Percentiles rank a stretch among this genome's conserved stretches.
Evolutionary conservation across 177 flowering plant genomes (phyloP).

Genomic region (Tripterygium wilfordii): DNA sequence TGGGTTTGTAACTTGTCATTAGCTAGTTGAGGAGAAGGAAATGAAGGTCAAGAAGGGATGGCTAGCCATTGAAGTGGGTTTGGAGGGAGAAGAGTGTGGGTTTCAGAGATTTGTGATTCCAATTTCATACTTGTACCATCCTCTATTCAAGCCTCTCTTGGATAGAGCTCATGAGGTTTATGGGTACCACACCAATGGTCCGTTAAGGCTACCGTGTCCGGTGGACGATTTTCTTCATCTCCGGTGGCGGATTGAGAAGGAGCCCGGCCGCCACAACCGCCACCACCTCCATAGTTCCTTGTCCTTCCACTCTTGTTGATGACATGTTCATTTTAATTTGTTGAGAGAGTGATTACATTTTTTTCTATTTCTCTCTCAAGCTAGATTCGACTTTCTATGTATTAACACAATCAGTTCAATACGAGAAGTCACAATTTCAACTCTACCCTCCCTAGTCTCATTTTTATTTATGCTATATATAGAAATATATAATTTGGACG

Average conservation of each 20-base stretch:
- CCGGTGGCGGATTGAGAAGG: slow-evolving; percentile 52
- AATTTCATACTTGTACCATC: too few species aligned
- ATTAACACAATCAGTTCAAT: too few species aligned
- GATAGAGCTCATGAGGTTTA: slow-evolving; percentile 57
- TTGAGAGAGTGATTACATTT: neutral
- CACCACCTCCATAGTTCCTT: slow-evolving; percentile 24
- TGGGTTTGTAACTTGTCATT: too few species aligned
- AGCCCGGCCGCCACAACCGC: slow-evolving; percentile 14
- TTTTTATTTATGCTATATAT: too few species aligned
- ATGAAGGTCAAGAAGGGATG: slow-evolving; percentile 70
- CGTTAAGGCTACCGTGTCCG: slow-evolving; percentile 58
- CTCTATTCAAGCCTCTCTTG: slow-evolving; percentile 42
- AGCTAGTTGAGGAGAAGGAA: slow-evolving; percentile 44
- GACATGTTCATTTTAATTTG: too few species aligned
- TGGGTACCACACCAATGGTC: slow-evolving; percentile 52
- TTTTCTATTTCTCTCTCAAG: too few species aligned
- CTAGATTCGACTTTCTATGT: too few species aligned
- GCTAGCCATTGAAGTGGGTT: slow-evolving; percentile 54
- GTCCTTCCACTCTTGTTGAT: slow-evolving; percentile 41
- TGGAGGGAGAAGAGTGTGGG: slow-evolving; percentile 46
- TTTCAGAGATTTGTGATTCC: too few species aligned
- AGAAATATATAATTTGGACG: too few species aligned
- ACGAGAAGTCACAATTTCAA: too few species aligned
- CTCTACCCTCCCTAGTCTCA: too few species aligned
- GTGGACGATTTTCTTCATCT: slow-evolving; percentile 62